phyloP scores from a whole-genome alignment of 2,329 filamentous ascomycete species.

The Fusarium illudens region DNA sequence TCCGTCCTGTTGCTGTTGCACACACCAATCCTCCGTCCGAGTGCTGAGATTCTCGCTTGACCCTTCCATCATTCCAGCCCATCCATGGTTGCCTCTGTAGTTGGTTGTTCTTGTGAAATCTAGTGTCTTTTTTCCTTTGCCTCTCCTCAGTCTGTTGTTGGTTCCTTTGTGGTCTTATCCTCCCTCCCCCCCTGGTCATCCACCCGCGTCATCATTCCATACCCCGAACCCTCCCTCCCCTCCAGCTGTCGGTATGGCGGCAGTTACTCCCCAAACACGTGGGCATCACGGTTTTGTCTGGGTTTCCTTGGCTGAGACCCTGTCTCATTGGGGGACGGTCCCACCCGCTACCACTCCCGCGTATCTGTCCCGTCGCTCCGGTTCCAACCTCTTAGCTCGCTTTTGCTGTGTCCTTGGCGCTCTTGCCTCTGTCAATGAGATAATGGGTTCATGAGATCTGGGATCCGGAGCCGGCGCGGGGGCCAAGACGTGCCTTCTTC shows the following conservation, averaged over 20 bases:
- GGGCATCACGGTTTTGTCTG: conserved; percentile 12
- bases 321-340: conserved; percentile 23
- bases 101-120: not conserved
- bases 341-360: conserved; percentile 18
- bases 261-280: conserved; percentile 12
- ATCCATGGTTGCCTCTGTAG: not conserved
- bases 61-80: not conserved
- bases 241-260: not conserved
- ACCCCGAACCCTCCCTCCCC: not conserved
- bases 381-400: conserved; percentile 2
- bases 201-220: not conserved
- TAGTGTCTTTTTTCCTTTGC: not conserved
- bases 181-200: not conserved
- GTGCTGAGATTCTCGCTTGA: not conserved
- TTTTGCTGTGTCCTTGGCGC: conserved; percentile 1
- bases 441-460: not conserved
- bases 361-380: conserved; percentile 15
- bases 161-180: not conserved
- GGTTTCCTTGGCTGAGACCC: conserved; percentile 11
- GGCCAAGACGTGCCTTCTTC: conserved; percentile 1
- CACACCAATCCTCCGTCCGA: not conserved
- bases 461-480: not conserved
- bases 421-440: not conserved
- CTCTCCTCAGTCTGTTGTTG: not conserved
- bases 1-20: not conserved